Conservation (phyloP, 768 basidiomycete species). For the Podaxis pistillaris region DNA sequence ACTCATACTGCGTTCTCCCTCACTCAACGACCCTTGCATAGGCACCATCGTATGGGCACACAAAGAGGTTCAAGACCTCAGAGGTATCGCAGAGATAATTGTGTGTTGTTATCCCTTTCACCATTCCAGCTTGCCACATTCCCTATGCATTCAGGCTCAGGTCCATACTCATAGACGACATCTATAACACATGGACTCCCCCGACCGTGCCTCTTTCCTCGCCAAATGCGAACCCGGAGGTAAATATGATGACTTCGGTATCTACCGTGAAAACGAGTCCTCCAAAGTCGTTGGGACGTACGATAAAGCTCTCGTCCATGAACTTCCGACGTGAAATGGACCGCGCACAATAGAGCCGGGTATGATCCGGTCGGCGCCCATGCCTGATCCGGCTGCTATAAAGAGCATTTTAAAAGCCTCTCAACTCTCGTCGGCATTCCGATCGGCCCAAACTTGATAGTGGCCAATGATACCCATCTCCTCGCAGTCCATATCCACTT, state of each 20-base stretch:
- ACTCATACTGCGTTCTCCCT: not conserved
- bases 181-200: constrained; percentile 48
- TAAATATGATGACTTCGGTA: constrained; percentile 73
- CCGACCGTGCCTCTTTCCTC: constrained; percentile 69
- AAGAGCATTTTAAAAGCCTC: constrained; percentile 48
- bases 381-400: constrained; percentile 61
- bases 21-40: constrained; percentile 25
- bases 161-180: not conserved
- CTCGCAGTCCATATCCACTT: constrained; percentile 75
- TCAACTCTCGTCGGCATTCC: constrained; percentile 62
- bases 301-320: constrained; percentile 73
- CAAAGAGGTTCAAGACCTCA: constrained; percentile 64
- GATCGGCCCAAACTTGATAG: constrained; percentile 48
- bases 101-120: constrained; percentile 45
- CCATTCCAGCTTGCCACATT: not conserved
- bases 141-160: not conserved
- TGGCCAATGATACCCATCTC: constrained; percentile 83
- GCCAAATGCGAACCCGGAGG: constrained; percentile 59
- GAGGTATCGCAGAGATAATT: constrained; percentile 68
- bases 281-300: constrained; percentile 68
- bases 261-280: constrained; percentile 78
- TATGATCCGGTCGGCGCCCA: constrained; percentile 85
- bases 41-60: constrained; percentile 81
- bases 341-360: constrained; percentile 90
- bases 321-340: constrained; percentile 79